A percentile compares a stretch with the other conserved stretches of the same genome.
Evolutionary conservation across 176 grass and related monocot species (phyloP).

Genomic region (Aegilops speltoides): DNA sequence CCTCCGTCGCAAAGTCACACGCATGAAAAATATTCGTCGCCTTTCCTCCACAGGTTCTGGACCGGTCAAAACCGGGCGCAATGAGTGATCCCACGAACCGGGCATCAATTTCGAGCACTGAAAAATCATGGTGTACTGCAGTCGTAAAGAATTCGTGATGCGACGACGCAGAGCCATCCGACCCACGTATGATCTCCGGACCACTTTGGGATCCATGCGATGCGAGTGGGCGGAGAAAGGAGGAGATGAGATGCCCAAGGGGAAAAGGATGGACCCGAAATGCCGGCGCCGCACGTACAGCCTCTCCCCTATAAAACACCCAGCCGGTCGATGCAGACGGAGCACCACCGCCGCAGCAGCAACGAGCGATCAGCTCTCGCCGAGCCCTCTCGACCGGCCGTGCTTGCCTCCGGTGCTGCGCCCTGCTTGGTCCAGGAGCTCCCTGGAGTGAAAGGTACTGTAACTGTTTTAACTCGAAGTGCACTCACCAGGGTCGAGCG

Average conservation of each 20-base stretch:
- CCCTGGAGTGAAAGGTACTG: background rate
- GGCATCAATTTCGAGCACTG: background rate
- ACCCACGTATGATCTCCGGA: background rate
- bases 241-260: background rate
- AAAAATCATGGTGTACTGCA: background rate
- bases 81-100: background rate
- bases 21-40: background rate
- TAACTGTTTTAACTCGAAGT: background rate
- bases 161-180: background rate
- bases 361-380: too few relatives aligned
- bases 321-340: background rate
- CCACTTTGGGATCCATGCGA: background rate
- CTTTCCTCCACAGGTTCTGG: background rate
- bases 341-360: background rate
- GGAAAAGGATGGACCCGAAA: slow-evolving; percentile 20
- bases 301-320: slow-evolving; percentile 7
- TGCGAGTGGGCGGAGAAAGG: background rate
- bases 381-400: too few relatives aligned
- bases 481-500: background rate
- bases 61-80: background rate
- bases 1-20: background rate
- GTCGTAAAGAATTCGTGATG: background rate
- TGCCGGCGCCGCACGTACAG: background rate
- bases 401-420: too few relatives aligned
- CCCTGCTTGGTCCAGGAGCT: background rate